These are phyloP conservation scores for Barbarea vulgaris DNA, from an alignment of 345 rosid species.

Conservation along the genomic window DNA sequence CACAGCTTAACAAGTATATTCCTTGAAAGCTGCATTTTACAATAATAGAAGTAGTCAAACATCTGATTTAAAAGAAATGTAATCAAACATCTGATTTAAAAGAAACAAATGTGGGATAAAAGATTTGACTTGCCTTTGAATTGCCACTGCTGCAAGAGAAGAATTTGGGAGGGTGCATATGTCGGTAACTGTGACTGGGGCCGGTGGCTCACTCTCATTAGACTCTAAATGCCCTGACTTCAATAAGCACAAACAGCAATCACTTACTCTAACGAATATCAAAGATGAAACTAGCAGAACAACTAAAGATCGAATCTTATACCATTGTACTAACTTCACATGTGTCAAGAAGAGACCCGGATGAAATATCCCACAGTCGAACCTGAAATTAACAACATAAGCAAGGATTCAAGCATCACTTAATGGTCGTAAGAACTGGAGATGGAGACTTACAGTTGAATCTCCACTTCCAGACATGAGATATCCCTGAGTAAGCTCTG, in stretches of 20 bases:
- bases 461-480: slow-evolving; percentile 97
- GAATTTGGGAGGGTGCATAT: slow-evolving; percentile 58
- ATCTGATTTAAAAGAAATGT: slow-evolving; percentile 2
- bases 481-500: slow-evolving; percentile 57
- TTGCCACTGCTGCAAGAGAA: slow-evolving; percentile 64
- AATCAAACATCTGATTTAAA: slow-evolving; percentile 26
- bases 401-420: neutral
- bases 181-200: slow-evolving; percentile 57
- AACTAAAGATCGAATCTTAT: slow-evolving; percentile 16
- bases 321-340: slow-evolving; percentile 78
- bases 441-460: slow-evolving; percentile 60
- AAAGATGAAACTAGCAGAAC: neutral
- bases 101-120: neutral
- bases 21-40: slow-evolving; percentile 68
- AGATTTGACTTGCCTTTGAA: slow-evolving; percentile 60
- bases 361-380: slow-evolving; percentile 82
- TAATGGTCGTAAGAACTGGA: slow-evolving; percentile 1
- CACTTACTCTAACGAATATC: neutral
- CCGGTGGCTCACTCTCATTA: slow-evolving; percentile 51
- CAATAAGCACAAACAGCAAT: slow-evolving; percentile 39
- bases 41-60: slow-evolving; percentile 10
- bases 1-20: slow-evolving; percentile 63
- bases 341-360: slow-evolving; percentile 84
- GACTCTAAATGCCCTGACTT: slow-evolving; percentile 59
- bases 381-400: slow-evolving; percentile 50